These are phyloP conservation scores for Drosera capensis DNA, from an alignment of 148 eudicot genomes.

Conservation along the genomic window DNA sequence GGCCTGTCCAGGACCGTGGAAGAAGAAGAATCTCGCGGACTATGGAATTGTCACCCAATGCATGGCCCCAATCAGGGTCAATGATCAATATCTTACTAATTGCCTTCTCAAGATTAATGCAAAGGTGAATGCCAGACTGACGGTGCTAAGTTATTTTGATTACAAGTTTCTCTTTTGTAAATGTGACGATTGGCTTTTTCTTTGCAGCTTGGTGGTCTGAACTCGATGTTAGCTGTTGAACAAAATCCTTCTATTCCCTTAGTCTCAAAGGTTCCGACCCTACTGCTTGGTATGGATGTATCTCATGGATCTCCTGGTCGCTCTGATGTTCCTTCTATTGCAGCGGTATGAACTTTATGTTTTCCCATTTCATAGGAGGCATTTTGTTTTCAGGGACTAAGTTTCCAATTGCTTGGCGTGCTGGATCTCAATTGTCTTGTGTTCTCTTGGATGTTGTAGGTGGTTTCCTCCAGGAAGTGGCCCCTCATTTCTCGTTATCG, in stretches of 20 bases:
- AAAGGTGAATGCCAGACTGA: too few species aligned
- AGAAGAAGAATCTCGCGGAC: constrained; percentile 60
- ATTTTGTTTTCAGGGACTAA: neutral
- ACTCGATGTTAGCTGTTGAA: constrained; percentile 45
- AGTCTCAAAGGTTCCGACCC: constrained; percentile 53
- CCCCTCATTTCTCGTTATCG: constrained; percentile 59
- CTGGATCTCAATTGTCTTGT: neutral
- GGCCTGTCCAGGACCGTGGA: constrained; percentile 63
- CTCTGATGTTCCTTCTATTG: constrained; percentile 72
- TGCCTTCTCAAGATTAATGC: constrained; percentile 80
- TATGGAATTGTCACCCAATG: constrained; percentile 86
- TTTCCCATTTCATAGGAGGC: too few species aligned
- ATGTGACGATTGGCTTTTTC: too few species aligned
- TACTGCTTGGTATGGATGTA: constrained; percentile 69
- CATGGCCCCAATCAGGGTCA: constrained; percentile 63
- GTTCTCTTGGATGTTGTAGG: constrained; percentile 16
- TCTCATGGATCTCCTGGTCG: constrained; percentile 72
- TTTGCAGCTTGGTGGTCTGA: constrained; percentile 79
- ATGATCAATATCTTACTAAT: constrained; percentile 84
- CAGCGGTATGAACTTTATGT: constrained; percentile 61
- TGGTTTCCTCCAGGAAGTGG: constrained; percentile 69
- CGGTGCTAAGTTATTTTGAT: too few species aligned
- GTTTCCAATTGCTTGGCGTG: neutral
- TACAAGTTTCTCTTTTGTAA: too few species aligned
- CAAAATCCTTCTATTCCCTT: constrained; percentile 44